These are phyloP conservation scores for Penicillium crustosum DNA, from an alignment of 2,329 filamentous ascomycete genomes.

Conservation along the genomic window DNA sequence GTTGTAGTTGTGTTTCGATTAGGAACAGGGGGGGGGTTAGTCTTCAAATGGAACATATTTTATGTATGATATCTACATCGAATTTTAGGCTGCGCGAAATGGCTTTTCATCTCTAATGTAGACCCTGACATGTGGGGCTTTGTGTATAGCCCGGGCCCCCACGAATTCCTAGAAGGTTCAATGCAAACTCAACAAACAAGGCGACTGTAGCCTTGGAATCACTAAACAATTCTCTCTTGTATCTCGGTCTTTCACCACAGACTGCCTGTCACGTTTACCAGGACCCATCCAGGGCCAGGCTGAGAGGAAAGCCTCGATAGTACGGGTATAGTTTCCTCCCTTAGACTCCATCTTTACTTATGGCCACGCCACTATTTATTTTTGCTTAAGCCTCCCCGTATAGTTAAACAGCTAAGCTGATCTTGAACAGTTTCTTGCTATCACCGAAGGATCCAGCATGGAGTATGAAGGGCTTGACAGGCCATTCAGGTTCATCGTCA, in stretches of 20 bases:
- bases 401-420: background rate
- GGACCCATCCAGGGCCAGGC: background rate
- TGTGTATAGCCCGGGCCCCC: background rate
- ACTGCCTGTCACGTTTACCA: background rate
- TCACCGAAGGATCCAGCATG: background rate
- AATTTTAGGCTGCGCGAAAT: too few species aligned
- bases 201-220: background rate
- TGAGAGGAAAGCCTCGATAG: background rate
- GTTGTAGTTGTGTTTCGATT: background rate
- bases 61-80: background rate
- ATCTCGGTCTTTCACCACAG: background rate
- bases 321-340: background rate
- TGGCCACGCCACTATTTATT: background rate
- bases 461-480: background rate
- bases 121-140: background rate
- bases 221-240: background rate
- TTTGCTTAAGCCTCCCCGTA: background rate
- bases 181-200: background rate
- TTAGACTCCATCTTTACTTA: background rate
- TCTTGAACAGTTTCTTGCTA: background rate
- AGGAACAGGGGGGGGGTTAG: background rate
- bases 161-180: too few species aligned
- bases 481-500: background rate
- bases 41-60: background rate
- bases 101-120: too few species aligned